Conservation (phyloP, 2,329 filamentous ascomycete genomes). For the Cladosporium oxysporum region DNA sequence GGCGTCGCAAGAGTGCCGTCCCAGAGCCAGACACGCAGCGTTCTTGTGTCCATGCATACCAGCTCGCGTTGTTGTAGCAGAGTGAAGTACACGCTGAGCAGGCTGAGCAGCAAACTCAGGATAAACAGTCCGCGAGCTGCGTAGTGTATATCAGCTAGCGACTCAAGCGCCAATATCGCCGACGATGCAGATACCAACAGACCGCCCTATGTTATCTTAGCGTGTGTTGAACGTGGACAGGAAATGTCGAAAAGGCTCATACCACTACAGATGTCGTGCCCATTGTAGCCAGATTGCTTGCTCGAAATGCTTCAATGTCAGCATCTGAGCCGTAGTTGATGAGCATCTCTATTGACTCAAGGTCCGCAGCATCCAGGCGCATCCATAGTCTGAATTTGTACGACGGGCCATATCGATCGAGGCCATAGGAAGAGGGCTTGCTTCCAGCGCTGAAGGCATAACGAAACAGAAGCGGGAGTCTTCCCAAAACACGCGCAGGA, state of each 20-base stretch:
- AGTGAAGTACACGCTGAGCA: conserved; percentile 25
- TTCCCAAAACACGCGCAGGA: conserved; percentile 21
- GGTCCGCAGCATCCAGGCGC: conserved; percentile 22
- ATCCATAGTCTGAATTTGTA: conserved; percentile 18
- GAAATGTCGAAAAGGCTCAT: background rate
- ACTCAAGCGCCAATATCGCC: conserved; percentile 15
- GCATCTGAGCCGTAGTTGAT: conserved; percentile 22
- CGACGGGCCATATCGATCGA: conserved; percentile 17
- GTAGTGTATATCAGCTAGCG: conserved; percentile 22
- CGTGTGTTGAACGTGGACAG: background rate
- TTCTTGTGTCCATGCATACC: conserved; percentile 11
- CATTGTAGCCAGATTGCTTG: conserved; percentile 16
- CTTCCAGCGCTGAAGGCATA: background rate
- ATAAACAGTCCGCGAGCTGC: conserved; percentile 24
- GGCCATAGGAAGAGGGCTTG: conserved; percentile 16
- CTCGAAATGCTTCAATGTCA: conserved; percentile 16
- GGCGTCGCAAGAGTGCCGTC: conserved; percentile 1
- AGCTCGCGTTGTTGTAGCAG: conserved; percentile 23
- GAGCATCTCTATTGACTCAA: conserved; percentile 22
- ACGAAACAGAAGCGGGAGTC: conserved; percentile 20
- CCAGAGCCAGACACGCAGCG: conserved; percentile 23
- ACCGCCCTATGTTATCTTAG: conserved; percentile 3
- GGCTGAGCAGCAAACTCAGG: conserved; percentile 22
- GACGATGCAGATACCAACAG: conserved; percentile 2
- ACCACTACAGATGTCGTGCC: conserved; percentile 23